phyloP scores from a whole-genome alignment of 805 yeast genomes.

The Yarrowia sp. region DNA sequence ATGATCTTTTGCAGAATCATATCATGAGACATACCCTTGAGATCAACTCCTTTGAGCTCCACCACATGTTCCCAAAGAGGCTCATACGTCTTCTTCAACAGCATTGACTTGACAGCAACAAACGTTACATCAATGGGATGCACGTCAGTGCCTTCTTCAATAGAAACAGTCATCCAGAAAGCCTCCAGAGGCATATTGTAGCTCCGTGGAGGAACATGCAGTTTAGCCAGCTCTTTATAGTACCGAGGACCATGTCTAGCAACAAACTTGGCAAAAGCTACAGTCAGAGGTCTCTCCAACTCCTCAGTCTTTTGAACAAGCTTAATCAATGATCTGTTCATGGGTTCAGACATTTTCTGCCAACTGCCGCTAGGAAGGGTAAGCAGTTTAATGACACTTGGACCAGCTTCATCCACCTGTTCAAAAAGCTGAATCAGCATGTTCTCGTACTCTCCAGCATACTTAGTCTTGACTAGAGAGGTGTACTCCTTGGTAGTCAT shows the following conservation, averaged over 20 bases:
- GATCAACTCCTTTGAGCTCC: background rate
- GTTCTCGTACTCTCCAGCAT: background rate
- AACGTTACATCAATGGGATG: background rate
- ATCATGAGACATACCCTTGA: background rate
- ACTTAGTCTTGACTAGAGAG: background rate
- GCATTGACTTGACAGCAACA: constrained; percentile 9
- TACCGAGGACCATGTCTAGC: background rate
- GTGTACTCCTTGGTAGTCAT: background rate
- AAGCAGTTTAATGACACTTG: background rate
- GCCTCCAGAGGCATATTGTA: constrained; percentile 15
- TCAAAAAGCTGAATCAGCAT: constrained; percentile 4
- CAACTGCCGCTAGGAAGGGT: background rate
- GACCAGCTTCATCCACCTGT: background rate
- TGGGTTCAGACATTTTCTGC: constrained; percentile 1
- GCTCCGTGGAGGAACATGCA: background rate
- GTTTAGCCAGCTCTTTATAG: background rate
- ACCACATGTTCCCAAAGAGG: background rate
- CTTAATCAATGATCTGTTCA: background rate
- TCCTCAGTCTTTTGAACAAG: background rate
- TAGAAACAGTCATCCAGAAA: background rate
- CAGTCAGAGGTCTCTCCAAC: background rate
- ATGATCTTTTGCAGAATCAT: constrained; percentile 4
- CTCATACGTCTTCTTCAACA: background rate
- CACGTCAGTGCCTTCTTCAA: constrained; percentile 6
- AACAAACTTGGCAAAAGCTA: background rate